Evolutionary conservation across 164 flowering plant genomes (phyloP), one percentile per base, ranked within the genome.

Genomic region (Vitis cinerea): DNA sequence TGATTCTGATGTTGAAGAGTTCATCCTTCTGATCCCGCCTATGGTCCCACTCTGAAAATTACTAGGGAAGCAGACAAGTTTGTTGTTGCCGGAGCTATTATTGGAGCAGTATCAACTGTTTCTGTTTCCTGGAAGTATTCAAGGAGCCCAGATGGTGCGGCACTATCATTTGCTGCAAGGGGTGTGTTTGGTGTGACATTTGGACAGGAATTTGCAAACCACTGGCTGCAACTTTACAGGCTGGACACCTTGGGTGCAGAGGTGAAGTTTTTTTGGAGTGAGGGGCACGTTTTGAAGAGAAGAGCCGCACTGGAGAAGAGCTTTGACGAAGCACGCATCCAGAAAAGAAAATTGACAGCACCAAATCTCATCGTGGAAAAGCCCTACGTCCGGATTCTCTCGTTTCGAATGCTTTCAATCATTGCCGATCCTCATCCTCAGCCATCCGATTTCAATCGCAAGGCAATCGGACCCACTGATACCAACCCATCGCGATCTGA

Each of bases 71-170:
- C 90, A 0, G 89, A 56, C 12, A 76, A 78, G 3, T 58, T 78
- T 77, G 89, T 83, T 72, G 75, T 81, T 37, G 70, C 73, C 10
- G 97, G 97, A 68, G 75, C 91, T 76, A 78, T 68, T 59, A 68
- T 95, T 74, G 99, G 98, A 68, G 98, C 97, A 50, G 77, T 87
- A 63, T 73, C 92, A 15, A 80, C 86, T 66, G 98, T 90, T 17
- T 94, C 82, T 66, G 1, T 83, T 68, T 68, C 94, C 68, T 95
- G 92, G 97, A 95, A 86, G 66, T 95, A 92, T 75, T 95, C 99
- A 10, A 90, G 66, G 81, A 91, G 97, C 77, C 87, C 90, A 56
- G 97, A 95, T 86, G 99, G 99, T 91, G 86, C 97, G 63, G 80
- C 78, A 23, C 74, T 94, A 69, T 81, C 97, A 23, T 74, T 92